Percentiles rank a stretch among this genome's conserved stretches.
These are phyloP conservation scores for Emericellopsis cladophorae DNA, from an alignment of 2,329 filamentous ascomycete genomes.

Conservation along the genomic window DNA sequence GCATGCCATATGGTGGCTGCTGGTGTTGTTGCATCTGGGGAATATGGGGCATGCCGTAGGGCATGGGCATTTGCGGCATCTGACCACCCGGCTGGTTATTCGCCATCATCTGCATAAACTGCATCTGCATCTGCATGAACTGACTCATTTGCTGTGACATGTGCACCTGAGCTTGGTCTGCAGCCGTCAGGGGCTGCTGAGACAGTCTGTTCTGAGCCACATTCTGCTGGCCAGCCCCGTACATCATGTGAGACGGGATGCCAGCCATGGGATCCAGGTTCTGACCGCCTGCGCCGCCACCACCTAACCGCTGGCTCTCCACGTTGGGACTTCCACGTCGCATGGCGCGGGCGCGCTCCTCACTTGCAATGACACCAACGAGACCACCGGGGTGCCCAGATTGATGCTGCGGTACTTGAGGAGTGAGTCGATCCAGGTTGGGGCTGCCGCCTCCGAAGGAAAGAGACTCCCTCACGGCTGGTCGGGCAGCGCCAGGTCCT, in stretches of 20 bases:
- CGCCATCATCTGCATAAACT: conserved; percentile 79
- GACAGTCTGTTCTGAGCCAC: conserved; percentile 28
- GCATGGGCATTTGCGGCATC: conserved; percentile 14
- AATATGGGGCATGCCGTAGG: conserved; percentile 7
- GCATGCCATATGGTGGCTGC: conserved; percentile 12
- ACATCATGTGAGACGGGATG: conserved; percentile 32
- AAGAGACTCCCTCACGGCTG: conserved; percentile 61
- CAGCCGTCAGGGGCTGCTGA: conserved; percentile 36
- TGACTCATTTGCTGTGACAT: conserved; percentile 76
- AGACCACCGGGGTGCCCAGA: conserved; percentile 59
- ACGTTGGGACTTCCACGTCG: conserved; percentile 66
- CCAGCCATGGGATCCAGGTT: conserved; percentile 35
- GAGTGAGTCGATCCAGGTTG: neutral
- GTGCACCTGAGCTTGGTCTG: conserved; percentile 64
- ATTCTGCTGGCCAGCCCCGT: conserved; percentile 10
- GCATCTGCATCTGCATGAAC: conserved; percentile 91
- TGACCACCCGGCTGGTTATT: conserved; percentile 7
- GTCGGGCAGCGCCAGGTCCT: conserved; percentile 64
- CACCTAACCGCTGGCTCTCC: conserved; percentile 28
- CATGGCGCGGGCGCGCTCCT: conserved; percentile 68
- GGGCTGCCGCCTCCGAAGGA: conserved; percentile 47
- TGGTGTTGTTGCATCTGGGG: conserved; percentile 7
- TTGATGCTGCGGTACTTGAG: conserved; percentile 14
- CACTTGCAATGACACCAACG: conserved; percentile 76
- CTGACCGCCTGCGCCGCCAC: conserved; percentile 12